Evolutionary conservation across 306 rosid genomes (phyloP), one percentile per base, ranked within the genome.

Genomic region (Betula pendula): DNA sequence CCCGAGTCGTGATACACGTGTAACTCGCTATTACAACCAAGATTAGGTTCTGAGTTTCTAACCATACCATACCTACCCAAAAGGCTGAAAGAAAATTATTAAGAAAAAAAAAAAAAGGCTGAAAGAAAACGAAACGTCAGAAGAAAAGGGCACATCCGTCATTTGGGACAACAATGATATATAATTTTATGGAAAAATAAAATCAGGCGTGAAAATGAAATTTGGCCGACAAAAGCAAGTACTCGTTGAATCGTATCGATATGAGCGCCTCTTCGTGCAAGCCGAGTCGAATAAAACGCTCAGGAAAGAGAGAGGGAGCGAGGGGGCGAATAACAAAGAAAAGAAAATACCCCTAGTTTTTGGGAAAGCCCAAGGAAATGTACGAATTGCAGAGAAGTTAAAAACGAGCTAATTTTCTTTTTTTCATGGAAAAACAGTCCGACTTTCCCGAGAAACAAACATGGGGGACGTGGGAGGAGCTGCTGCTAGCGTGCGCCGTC

Each of bases 381-480:
- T 25, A 56, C 27, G 63, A 56, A 56, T 20, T 27, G 63, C 31
- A 25, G 63, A 56, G 63, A 24, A 10, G 63, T 56, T 56, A 22
- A 56, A 29, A 56, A 22, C 31, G 15, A 45, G 2, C 49, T 13
- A 45, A 45, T 45, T 45, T 45, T 45, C 49, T 45, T 45, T 45
- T 56, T 22, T 9, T 20, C 63, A 56, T 56, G 63, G 63, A 56
- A 56, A 56, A 56, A 10, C 31, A 56, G 27, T 38, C 7, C 42
- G 8, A 27, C 33, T 62, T 75, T 14, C 70, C 70, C 10, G 74
- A 75, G 52, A 81, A 75, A 70, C 84, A 70, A 81, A 58, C 71
- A 10, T 81, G 81, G 81, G 80, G 81, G 43, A 81, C 84, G 52
- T 75, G 73, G 84, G 84, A 81, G 60, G 81, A 81, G 80, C 84